A percentile compares a stretch with the other conserved stretches of the same genome.
phyloP scores from a whole-genome alignment of 768 basidiomycete species.

The Chalciporus chontae region DNA sequence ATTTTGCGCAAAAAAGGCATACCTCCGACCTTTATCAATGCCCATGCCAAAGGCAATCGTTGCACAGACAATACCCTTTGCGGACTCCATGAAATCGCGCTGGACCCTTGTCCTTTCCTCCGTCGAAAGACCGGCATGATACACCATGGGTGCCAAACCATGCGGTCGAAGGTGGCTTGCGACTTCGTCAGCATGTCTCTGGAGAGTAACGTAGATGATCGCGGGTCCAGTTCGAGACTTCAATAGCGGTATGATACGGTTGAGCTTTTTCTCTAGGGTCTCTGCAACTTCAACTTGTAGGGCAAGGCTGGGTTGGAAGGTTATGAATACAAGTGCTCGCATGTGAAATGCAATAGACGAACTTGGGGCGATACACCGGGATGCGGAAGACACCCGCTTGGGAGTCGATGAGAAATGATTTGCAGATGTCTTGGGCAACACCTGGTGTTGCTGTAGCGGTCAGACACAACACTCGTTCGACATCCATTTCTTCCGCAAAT shows the following conservation, averaged over 20 bases:
- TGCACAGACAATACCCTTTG: constrained; percentile 37
- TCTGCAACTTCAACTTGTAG: constrained; percentile 33
- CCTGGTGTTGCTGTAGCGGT: constrained; percentile 44
- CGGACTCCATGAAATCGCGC: constrained; percentile 37
- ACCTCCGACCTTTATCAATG: constrained; percentile 34
- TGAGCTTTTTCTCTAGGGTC: constrained; percentile 33
- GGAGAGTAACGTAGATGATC: constrained; percentile 46
- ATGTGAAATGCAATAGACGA: constrained; percentile 8
- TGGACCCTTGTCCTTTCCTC: constrained; percentile 37
- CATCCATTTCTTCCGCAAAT: constrained; percentile 43
- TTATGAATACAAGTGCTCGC: background rate
- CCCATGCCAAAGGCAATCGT: constrained; percentile 50
- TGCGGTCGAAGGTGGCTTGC: constrained; percentile 24
- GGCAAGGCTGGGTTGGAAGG: constrained; percentile 27
- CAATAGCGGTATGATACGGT: constrained; percentile 35
- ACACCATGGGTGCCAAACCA: constrained; percentile 32
- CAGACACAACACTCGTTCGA: constrained; percentile 43
- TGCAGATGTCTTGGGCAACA: constrained; percentile 44
- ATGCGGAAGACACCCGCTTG: constrained; percentile 40
- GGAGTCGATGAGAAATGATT: constrained; percentile 39
- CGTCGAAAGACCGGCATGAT: constrained; percentile 41
- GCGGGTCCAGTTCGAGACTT: constrained; percentile 36
- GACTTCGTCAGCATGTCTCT: constrained; percentile 39
- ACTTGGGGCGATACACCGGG: constrained; percentile 45
- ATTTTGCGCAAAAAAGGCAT: background rate